Evolutionary conservation across 106 monocot genomes (phyloP).

Genomic region (Phalaenopsis equestris): DNA sequence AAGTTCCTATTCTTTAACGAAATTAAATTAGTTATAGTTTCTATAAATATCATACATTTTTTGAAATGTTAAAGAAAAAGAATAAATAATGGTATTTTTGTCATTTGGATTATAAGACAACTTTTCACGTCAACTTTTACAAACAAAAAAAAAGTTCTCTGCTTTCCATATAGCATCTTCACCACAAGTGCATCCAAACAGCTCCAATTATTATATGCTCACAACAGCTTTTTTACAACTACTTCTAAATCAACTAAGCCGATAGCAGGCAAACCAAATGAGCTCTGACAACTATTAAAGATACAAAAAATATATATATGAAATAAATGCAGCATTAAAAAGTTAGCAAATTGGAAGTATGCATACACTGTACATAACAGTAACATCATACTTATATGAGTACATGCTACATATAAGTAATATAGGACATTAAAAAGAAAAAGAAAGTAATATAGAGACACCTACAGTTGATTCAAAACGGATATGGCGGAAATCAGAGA

Average conservation of each 20-base stretch:
- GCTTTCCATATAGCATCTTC: background rate
- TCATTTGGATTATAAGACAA: background rate
- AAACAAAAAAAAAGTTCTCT: background rate
- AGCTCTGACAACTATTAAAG: background rate
- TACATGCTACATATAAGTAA: background rate
- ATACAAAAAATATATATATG: background rate
- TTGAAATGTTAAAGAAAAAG: background rate
- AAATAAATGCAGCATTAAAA: background rate
- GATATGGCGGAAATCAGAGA: conserved; percentile 55
- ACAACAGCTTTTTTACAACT: background rate
- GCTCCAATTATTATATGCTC: background rate
- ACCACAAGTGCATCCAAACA: background rate
- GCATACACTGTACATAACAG: background rate
- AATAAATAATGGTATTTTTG: background rate
- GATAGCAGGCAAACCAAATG: no score
- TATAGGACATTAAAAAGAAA: no score
- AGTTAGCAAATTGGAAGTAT: background rate
- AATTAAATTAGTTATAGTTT: background rate
- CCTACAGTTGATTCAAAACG: conserved; percentile 98
- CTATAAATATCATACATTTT: background rate
- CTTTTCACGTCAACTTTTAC: background rate
- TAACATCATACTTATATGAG: background rate
- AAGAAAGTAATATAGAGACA: background rate
- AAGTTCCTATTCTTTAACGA: background rate
- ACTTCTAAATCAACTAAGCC: background rate